Conservation (phyloP, 768 basidiomycete species). For the Strobilomyces confusus region DNA sequence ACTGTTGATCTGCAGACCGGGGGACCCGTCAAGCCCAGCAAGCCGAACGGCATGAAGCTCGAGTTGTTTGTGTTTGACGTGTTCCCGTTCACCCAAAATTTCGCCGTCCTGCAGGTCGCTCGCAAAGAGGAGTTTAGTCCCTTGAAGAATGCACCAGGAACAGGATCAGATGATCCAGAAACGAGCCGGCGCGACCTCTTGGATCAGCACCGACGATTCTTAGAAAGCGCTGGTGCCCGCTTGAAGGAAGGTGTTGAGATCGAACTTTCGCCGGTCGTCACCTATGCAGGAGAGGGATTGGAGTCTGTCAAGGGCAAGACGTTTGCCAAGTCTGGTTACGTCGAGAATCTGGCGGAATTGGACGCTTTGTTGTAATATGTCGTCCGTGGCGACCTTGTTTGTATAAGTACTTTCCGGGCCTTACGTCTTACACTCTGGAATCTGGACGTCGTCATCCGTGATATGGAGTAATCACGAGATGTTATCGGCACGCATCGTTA, state of each 20-base stretch:
- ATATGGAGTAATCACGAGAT: not conserved
- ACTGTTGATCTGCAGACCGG: constrained; percentile 71
- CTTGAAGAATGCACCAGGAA: constrained; percentile 94
- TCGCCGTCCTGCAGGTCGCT: constrained; percentile 85
- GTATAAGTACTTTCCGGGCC: not conserved
- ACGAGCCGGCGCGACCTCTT: constrained; percentile 90
- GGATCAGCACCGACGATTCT: constrained; percentile 80
- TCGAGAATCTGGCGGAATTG: constrained; percentile 62
- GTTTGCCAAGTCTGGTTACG: constrained; percentile 72
- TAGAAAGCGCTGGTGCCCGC: constrained; percentile 72
- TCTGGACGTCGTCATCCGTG: not conserved
- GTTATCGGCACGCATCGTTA: constrained; percentile 3
- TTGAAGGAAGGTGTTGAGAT: constrained; percentile 77
- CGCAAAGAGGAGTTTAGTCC: constrained; percentile 93
- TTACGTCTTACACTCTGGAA: not conserved
- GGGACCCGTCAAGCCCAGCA: constrained; percentile 67
- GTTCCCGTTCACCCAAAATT: constrained; percentile 82
- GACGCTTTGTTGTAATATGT: constrained; percentile 53
- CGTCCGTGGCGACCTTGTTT: constrained; percentile 1
- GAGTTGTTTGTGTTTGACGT: constrained; percentile 99
- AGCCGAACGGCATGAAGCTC: constrained; percentile 99
- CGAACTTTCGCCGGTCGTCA: constrained; percentile 84
- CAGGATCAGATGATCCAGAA: constrained; percentile 83
- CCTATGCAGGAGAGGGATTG: constrained; percentile 91
- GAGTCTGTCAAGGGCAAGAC: constrained; percentile 72